These are phyloP conservation scores for Pestalotiopsis sp. DNA, from an alignment of 2,329 filamentous ascomycete species.

Conservation along the genomic window DNA sequence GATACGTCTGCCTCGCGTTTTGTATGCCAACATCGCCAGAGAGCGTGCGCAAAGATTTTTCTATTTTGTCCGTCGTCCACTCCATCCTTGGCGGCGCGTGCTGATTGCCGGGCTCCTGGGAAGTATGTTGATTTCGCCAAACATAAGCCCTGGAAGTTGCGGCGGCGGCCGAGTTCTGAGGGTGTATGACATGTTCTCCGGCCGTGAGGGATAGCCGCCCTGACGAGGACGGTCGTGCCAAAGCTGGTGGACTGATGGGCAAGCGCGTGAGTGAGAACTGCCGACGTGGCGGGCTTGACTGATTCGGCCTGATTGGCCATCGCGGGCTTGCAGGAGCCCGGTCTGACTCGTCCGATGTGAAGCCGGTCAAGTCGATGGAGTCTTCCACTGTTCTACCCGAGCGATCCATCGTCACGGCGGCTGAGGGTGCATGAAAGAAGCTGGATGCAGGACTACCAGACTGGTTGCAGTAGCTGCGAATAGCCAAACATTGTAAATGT, in stretches of 20 bases:
- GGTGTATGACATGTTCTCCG: too few species aligned
- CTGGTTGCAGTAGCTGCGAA: background rate
- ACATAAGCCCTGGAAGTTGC: background rate
- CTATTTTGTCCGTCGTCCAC: conserved; percentile 47
- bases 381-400: background rate
- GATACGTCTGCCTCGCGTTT: conserved; percentile 44
- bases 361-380: conserved; percentile 18
- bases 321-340: background rate
- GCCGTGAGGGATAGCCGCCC: too few species aligned
- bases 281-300: conserved; percentile 17
- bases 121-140: conserved; percentile 6
- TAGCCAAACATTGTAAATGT: too few species aligned
- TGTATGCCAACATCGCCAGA: conserved; percentile 45
- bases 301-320: background rate
- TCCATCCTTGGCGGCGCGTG: conserved; percentile 36
- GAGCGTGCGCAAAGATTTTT: conserved; percentile 39
- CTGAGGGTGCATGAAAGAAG: background rate
- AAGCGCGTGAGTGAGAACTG: conserved; percentile 18
- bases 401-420: background rate
- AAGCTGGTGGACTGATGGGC: conserved; percentile 19
- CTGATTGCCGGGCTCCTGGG: conserved; percentile 28
- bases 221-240: conserved; percentile 7
- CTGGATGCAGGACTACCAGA: background rate
- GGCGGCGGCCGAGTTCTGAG: too few species aligned
- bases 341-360: conserved; percentile 29